Evolutionary conservation across 805 yeast genomes (phyloP).

Genomic region (Nakazawaea populi): DNA sequence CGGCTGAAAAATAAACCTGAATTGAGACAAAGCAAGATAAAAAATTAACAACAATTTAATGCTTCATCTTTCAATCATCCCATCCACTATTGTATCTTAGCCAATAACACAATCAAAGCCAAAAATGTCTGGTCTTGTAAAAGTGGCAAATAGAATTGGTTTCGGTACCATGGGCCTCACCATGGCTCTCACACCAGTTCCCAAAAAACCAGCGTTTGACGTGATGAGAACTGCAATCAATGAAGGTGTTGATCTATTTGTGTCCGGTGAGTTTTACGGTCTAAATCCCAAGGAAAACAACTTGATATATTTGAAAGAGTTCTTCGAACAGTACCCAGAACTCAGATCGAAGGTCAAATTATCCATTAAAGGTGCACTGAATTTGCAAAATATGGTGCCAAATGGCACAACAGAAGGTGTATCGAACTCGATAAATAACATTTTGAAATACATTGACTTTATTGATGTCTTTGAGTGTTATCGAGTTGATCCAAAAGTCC

Average conservation of each 20-base stretch:
- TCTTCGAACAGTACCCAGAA: conserved; percentile 53
- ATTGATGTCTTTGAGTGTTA: conserved; percentile 67
- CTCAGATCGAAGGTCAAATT: conserved; percentile 50
- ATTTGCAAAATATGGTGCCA: conserved; percentile 34
- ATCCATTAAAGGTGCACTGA: conserved; percentile 63
- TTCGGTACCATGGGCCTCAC: conserved; percentile 21
- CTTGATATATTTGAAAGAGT: conserved; percentile 49
- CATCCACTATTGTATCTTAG: too few relatives aligned
- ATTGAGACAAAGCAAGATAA: too few relatives aligned
- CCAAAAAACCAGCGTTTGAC: conserved; percentile 46
- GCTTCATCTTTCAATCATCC: too few relatives aligned
- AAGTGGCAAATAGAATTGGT: neutral
- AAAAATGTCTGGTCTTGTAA: neutral
- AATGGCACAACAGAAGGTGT: conserved; percentile 44
- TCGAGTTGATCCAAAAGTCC: conserved; percentile 45
- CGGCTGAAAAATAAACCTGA: too few relatives aligned
- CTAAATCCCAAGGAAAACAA: conserved; percentile 36
- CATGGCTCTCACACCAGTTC: conserved; percentile 75
- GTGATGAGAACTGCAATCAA: conserved; percentile 48
- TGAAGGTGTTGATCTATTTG: conserved; percentile 47
- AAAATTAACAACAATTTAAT: too few relatives aligned
- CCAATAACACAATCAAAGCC: too few relatives aligned
- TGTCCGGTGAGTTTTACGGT: conserved; percentile 75
- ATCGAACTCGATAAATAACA: conserved; percentile 39
- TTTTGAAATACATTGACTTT: conserved; percentile 26